These are phyloP conservation scores for Termitomyces sp. DNA, from an alignment of 768 basidiomycete species.

Conservation along the genomic window DNA sequence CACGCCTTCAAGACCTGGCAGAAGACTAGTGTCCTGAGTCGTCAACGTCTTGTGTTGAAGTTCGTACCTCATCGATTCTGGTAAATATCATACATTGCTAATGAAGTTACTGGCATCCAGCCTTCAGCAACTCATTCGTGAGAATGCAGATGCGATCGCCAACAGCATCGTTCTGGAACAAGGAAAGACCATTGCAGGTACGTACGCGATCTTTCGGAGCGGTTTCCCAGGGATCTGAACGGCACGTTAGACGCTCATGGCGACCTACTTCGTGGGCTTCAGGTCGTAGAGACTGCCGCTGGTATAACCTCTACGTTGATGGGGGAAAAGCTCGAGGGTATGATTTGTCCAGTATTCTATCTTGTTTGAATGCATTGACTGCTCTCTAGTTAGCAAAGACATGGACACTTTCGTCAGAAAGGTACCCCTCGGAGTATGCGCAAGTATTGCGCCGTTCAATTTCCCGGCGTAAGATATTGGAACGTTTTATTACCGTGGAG, in stretches of 20 bases:
- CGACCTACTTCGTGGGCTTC: constrained; percentile 88
- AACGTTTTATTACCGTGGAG: not conserved
- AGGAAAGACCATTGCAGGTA: constrained; percentile 89
- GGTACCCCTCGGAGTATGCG: constrained; percentile 86
- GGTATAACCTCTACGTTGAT: constrained; percentile 83
- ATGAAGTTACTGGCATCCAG: constrained; percentile 42
- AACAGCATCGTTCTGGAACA: constrained; percentile 91
- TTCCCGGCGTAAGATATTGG: constrained; percentile 69
- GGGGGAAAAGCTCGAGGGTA: constrained; percentile 92
- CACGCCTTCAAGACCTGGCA: constrained; percentile 90
- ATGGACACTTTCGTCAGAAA: constrained; percentile 93
- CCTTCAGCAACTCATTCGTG: constrained; percentile 81
- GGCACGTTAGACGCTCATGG: constrained; percentile 80
- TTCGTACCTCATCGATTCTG: constrained; percentile 33
- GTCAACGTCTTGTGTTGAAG: constrained; percentile 90
- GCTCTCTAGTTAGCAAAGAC: constrained; percentile 73
- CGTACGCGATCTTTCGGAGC: constrained; percentile 8
- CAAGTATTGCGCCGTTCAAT: constrained; percentile 85
- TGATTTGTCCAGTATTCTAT: not conserved
- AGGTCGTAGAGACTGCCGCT: constrained; percentile 80
- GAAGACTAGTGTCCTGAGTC: constrained; percentile 74
- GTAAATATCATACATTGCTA: not conserved
- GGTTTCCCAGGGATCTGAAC: not conserved
- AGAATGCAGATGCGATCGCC: constrained; percentile 84
- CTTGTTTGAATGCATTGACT: constrained; percentile 9